Percentiles rank a stretch among this genome's conserved stretches.
These are phyloP conservation scores for Allantophomopsis cytisporea DNA, from an alignment of 2,329 filamentous ascomycete genomes.

Conservation along the genomic window DNA sequence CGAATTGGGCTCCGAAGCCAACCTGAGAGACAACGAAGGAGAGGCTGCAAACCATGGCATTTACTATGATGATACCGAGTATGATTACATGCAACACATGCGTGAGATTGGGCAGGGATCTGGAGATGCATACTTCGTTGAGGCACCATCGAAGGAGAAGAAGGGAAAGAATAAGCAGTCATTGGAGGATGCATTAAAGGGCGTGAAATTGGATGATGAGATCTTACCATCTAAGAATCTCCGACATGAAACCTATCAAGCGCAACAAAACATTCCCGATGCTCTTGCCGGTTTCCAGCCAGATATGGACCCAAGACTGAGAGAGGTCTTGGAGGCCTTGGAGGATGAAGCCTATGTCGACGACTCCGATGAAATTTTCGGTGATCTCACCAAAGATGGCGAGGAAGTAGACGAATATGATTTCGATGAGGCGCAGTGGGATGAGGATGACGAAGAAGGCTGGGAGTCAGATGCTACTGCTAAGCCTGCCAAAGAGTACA, in stretches of 20 bases:
- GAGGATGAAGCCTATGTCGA: constrained; percentile 94
- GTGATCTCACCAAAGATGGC: constrained; percentile 52
- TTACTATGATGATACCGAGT: constrained; percentile 88
- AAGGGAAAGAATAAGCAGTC: constrained; percentile 66
- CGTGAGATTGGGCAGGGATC: constrained; percentile 63
- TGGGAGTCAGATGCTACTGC: constrained; percentile 94
- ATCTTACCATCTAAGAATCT: constrained; percentile 71
- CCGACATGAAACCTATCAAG: constrained; percentile 68
- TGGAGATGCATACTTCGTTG: constrained; percentile 72
- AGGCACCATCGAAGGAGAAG: constrained; percentile 44
- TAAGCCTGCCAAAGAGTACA: constrained; percentile 51
- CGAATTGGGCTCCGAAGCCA: constrained; percentile 57
- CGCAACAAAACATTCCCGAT: constrained; percentile 87
- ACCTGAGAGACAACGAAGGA: constrained; percentile 78
- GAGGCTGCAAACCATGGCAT: constrained; percentile 90
- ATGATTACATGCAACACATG: constrained; percentile 99
- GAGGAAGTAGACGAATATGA: constrained; percentile 67
- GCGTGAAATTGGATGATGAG: constrained; percentile 55
- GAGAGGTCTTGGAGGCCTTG: constrained; percentile 83
- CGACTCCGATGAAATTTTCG: constrained; percentile 72
- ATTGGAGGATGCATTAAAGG: constrained; percentile 69
- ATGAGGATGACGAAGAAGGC: constrained; percentile 61
- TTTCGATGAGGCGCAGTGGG: constrained; percentile 54
- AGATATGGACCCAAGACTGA: constrained; percentile 88
- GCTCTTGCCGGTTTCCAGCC: constrained; percentile 88